phyloP scores from a whole-genome alignment of 345 rosid species.

The Linum usitatissimum region DNA sequence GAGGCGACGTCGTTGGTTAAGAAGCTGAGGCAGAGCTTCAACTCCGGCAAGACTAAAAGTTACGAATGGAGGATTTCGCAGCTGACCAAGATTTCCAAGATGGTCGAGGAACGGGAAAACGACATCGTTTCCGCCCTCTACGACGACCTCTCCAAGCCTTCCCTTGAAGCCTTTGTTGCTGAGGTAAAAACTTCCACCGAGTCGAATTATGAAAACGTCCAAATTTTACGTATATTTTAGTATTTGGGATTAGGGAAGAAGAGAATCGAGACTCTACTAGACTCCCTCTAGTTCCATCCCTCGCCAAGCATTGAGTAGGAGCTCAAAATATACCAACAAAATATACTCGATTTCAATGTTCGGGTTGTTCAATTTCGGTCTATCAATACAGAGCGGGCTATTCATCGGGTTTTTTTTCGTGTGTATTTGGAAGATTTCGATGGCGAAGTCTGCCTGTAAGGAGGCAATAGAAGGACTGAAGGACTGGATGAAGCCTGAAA shows the following conservation, averaged over 20 bases:
- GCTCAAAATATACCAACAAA: no score
- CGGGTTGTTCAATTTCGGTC: no score
- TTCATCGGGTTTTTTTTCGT: background rate
- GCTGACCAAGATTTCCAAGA: conserved; percentile 38
- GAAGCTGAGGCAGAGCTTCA: conserved; percentile 41
- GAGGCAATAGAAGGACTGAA: conserved; percentile 53
- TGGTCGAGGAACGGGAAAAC: conserved; percentile 62
- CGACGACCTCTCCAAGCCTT: conserved; percentile 64
- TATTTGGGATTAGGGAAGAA: no score
- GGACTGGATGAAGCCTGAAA: conserved; percentile 71
- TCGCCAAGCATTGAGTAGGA: no score
- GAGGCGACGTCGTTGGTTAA: conserved; percentile 41
- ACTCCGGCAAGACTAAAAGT: conserved; percentile 52
- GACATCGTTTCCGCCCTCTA: conserved; percentile 44
- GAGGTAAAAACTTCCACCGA: no score
- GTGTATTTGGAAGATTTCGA: conserved; percentile 41
- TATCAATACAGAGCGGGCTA: no score
- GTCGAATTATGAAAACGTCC: no score
- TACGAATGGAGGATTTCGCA: conserved; percentile 75
- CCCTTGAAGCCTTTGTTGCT: conserved; percentile 46
- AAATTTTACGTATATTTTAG: no score
- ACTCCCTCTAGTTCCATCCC: no score
- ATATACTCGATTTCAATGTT: no score
- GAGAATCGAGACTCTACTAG: no score
- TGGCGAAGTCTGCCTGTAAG: conserved; percentile 41